Conservation (phyloP, 768 basidiomycete genomes). For the Calocybe cyanea region DNA sequence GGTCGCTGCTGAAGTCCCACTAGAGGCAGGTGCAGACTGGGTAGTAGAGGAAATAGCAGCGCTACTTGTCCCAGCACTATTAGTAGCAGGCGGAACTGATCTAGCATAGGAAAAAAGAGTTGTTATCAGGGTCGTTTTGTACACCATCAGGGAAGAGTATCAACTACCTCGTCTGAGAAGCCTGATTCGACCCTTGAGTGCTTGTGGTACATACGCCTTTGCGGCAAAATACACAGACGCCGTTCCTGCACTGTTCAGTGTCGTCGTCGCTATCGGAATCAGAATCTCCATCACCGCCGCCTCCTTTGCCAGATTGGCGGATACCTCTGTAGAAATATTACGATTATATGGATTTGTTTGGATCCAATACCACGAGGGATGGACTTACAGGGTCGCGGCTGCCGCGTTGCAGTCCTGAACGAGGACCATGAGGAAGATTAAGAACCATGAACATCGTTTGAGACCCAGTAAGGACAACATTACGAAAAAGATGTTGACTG, state of each 20-base stretch:
- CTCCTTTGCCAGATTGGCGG: constrained; percentile 7
- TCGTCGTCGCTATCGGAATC: constrained; percentile 13
- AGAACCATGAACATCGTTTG: neutral
- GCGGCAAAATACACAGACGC: constrained; percentile 10
- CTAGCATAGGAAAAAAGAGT: neutral
- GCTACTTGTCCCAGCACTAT: neutral
- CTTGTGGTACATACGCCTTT: constrained; percentile 10
- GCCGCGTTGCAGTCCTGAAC: constrained; percentile 1
- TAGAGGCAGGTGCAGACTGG: neutral
- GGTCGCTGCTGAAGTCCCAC: neutral
- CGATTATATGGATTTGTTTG: neutral
- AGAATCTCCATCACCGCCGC: constrained; percentile 15
- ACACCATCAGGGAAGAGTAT: constrained; percentile 1
- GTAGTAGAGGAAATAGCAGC: neutral
- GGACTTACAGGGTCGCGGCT: constrained; percentile 3
- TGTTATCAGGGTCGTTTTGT: neutral
- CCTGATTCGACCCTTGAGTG: neutral
- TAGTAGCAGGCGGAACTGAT: neutral
- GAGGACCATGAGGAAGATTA: neutral
- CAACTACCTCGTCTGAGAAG: neutral
- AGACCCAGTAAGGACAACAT: neutral
- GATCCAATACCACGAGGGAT: neutral
- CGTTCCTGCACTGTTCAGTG: constrained; percentile 11
- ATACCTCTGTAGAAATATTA: neutral
- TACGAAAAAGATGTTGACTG: neutral